Evolutionary conservation across 768 basidiomycete genomes (phyloP), one percentile per base, ranked within the genome.

Genomic region (Lentinula boryana): DNA sequence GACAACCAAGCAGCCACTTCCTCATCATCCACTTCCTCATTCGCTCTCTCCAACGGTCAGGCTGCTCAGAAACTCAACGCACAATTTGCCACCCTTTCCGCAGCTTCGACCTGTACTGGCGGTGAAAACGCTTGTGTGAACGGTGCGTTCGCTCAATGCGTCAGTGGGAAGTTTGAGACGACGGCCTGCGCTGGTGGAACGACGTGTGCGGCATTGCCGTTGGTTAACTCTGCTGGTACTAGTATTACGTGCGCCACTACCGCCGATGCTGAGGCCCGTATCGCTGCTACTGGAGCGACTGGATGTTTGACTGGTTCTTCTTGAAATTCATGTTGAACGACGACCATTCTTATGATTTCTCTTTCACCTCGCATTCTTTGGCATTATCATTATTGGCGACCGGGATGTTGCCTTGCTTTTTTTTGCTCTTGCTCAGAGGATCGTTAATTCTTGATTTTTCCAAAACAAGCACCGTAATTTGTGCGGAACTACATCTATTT

Each of bases 61-160:
- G 78, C 75, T 55, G 82, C 83, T 10, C 80, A 84, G 66, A 69
- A 75, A 7, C 75, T 79, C 36, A 84, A 84, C 67, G 74, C 74
- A 6, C 71, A 84, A 65, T 87, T 87, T 69, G 72, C 76, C 16
- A 69, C 66, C 8, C 76, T 88, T 31, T 78, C 73, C 27, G 67
- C 75, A 2, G 57, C 62, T 62, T 82, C 84, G 33, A 6, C 77
- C 8, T 87, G 86, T 72, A 76, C 71, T 4, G 72, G 67, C 10
- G 78, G 79, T 49, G 74, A 81, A 36, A 68, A 74, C 16, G 82
- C 80, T 18, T 84, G 83, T 66, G 70, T 84, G 32, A 65, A 68
- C 13, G 70, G 70, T 2, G 69, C 67, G 4, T 84, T 84, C 60
- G 84, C 83, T 21, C 81, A 84, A 64, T 85, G 83, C 61, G 77